A percentile compares a stretch with the other conserved stretches of the same genome.
phyloP scores from a whole-genome alignment of 192 early-diverging fungal genomes.

The Podila epicladia region DNA sequence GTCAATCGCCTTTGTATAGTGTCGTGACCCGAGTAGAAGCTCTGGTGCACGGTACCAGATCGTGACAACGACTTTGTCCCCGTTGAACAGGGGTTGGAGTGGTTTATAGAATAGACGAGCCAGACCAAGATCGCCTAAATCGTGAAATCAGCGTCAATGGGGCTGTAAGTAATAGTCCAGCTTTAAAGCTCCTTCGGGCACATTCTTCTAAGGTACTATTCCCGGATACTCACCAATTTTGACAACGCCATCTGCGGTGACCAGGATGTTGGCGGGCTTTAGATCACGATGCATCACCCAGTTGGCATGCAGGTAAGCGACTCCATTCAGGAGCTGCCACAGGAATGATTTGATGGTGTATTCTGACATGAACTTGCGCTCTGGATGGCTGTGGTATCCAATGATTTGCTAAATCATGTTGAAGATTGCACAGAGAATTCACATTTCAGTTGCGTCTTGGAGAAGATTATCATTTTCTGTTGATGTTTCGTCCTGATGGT shows the following conservation, averaged over 20 bases:
- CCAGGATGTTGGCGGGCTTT: constrained; percentile 94
- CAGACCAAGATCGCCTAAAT: constrained; percentile 88
- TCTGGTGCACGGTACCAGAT: constrained; percentile 98
- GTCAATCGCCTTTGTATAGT: constrained; percentile 85
- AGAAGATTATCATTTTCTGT: too few species aligned
- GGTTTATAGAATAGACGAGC: constrained; percentile 84
- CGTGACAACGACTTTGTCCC: constrained; percentile 91
- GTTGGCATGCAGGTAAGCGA: constrained; percentile 88
- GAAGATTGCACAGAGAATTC: too few species aligned
- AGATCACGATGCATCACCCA: constrained; percentile 90
- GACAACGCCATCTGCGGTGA: constrained; percentile 88
- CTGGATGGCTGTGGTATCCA: constrained; percentile 83
- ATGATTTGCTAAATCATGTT: constrained; percentile 78
- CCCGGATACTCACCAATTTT: constrained; percentile 72
- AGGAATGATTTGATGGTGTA: constrained; percentile 87
- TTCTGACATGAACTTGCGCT: constrained; percentile 84
- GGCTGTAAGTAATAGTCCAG: not conserved
- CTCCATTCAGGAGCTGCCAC: constrained; percentile 90
- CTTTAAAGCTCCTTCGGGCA: not conserved
- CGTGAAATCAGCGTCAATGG: not conserved
- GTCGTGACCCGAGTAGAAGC: constrained; percentile 85
- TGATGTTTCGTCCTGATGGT: too few species aligned
- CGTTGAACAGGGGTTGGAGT: constrained; percentile 80
- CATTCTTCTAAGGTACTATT: too few species aligned
- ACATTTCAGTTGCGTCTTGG: too few species aligned